These are phyloP conservation scores for Penicillium bialowiezense DNA, from an alignment of 495 filamentous ascomycete genomes.

Conservation along the genomic window DNA sequence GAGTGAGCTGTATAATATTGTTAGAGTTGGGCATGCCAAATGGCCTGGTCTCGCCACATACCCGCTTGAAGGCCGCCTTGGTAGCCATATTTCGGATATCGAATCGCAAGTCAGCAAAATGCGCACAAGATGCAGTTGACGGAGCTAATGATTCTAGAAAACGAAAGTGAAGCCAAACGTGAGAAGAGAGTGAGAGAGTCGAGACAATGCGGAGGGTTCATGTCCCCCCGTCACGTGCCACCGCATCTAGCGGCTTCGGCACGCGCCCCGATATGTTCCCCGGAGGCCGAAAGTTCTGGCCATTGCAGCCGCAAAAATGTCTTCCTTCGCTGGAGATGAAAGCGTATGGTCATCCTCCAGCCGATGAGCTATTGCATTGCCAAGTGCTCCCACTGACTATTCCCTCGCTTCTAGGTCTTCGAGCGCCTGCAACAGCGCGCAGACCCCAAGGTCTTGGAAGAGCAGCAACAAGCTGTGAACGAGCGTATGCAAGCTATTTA, in stretches of 20 bases:
- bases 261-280: conserved; percentile 13
- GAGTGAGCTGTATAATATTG: conserved; percentile 62
- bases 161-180: not conserved
- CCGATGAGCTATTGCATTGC: not conserved
- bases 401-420: conserved; percentile 52
- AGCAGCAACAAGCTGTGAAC: conserved; percentile 59
- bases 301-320: conserved; percentile 44
- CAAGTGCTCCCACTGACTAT: not conserved
- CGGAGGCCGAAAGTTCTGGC: conserved; percentile 20
- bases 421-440: conserved; percentile 58
- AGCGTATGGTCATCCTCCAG: conserved; percentile 24
- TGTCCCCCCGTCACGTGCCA: conserved; percentile 27
- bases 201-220: conserved; percentile 1
- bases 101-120: too few relatives aligned
- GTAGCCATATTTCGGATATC: conserved; percentile 79
- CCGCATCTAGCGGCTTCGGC: conserved; percentile 11
- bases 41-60: conserved; percentile 40
- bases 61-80: conserved; percentile 78
- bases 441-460: conserved; percentile 59
- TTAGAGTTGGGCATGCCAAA: conserved; percentile 10
- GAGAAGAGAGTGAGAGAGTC: not conserved
- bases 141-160: too few relatives aligned
- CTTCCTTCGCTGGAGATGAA: conserved; percentile 44
- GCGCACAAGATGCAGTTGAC: too few relatives aligned
- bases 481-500: conserved; percentile 61